Conservation (phyloP, 805 yeast genomes). For the Blastobotrys peoriensis region DNA sequence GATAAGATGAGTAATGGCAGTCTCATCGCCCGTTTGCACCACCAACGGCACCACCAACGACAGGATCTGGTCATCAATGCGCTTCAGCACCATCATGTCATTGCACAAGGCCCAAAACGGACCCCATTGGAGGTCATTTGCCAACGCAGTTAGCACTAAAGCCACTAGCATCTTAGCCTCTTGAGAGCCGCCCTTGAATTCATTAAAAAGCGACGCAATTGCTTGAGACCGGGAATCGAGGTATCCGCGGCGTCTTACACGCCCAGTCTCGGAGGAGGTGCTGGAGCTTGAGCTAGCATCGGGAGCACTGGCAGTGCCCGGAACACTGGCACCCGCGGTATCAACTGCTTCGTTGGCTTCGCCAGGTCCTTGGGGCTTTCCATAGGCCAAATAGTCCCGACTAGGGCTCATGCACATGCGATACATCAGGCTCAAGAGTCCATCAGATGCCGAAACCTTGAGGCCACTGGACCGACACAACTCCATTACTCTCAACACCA, state of each 20-base stretch:
- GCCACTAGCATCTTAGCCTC: slow-evolving; percentile 13
- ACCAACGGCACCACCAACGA: slow-evolving; percentile 25
- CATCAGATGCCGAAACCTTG: slow-evolving; percentile 18
- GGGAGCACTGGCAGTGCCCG: background rate
- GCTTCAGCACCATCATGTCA: slow-evolving; percentile 13
- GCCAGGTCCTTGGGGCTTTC: slow-evolving; percentile 13
- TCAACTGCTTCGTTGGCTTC: background rate
- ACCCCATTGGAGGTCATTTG: slow-evolving; percentile 23
- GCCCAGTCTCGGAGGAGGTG: slow-evolving; percentile 1
- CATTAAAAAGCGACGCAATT: slow-evolving; percentile 13
- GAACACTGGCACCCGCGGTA: background rate
- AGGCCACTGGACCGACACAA: slow-evolving; percentile 21
- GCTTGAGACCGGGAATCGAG: slow-evolving; percentile 14
- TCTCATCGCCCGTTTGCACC: slow-evolving; percentile 24
- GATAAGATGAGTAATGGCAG: slow-evolving; percentile 20
- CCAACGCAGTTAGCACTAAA: slow-evolving; percentile 25
- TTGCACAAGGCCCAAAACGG: slow-evolving; percentile 29
- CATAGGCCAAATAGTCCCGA: slow-evolving; percentile 17
- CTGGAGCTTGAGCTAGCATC: too few relatives aligned
- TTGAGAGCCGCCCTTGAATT: slow-evolving; percentile 4
- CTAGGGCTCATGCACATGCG: slow-evolving; percentile 22
- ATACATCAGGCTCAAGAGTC: slow-evolving; percentile 22
- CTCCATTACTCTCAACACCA: slow-evolving; percentile 20
- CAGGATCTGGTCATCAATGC: slow-evolving; percentile 18
- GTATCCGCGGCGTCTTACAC: slow-evolving; percentile 14